A percentile compares a stretch with the other conserved stretches of the same genome.
Conservation (phyloP, 495 filamentous ascomycete genomes). For the Glonium stellatum region DNA sequence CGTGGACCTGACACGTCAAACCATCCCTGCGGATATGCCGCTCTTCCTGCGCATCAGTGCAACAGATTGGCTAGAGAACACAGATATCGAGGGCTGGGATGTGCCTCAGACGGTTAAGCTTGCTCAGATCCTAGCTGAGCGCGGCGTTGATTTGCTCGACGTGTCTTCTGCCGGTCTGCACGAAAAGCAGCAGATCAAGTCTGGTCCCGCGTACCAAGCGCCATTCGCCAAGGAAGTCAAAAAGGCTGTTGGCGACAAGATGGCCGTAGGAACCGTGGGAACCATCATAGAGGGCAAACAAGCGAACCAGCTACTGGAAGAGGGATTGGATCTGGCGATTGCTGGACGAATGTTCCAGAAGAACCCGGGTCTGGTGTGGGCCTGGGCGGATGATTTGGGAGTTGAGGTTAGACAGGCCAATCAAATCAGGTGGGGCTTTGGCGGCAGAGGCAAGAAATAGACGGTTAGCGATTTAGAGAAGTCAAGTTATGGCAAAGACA, state of each 20-base stretch:
- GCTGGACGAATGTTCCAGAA: conserved; percentile 62
- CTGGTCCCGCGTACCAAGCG: conserved; percentile 53
- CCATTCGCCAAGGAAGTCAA: conserved; percentile 54
- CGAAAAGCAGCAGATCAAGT: conserved; percentile 49
- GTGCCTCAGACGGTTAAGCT: conserved; percentile 55
- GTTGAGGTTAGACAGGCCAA: conserved; percentile 56
- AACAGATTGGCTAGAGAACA: conserved; percentile 65
- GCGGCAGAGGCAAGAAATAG: conserved; percentile 29
- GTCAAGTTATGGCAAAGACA: neutral
- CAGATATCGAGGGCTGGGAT: conserved; percentile 54
- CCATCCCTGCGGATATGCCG: conserved; percentile 54
- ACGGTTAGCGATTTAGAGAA: neutral
- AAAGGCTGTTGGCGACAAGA: conserved; percentile 45
- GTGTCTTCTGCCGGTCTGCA: conserved; percentile 65
- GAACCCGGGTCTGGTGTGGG: conserved; percentile 61
- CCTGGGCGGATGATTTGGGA: conserved; percentile 60
- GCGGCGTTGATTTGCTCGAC: conserved; percentile 70
- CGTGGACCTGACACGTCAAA: conserved; percentile 45
- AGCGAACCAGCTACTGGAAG: conserved; percentile 37
- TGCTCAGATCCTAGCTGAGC: conserved; percentile 55
- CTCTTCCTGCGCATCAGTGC: conserved; percentile 63
- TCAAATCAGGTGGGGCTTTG: conserved; percentile 61
- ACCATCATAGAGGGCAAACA: conserved; percentile 51
- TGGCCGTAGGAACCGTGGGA: conserved; percentile 68
- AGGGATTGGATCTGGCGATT: conserved; percentile 52